Evolutionary conservation across 163 green algal genomes (phyloP).

Genomic region (Volvox carteri): DNA sequence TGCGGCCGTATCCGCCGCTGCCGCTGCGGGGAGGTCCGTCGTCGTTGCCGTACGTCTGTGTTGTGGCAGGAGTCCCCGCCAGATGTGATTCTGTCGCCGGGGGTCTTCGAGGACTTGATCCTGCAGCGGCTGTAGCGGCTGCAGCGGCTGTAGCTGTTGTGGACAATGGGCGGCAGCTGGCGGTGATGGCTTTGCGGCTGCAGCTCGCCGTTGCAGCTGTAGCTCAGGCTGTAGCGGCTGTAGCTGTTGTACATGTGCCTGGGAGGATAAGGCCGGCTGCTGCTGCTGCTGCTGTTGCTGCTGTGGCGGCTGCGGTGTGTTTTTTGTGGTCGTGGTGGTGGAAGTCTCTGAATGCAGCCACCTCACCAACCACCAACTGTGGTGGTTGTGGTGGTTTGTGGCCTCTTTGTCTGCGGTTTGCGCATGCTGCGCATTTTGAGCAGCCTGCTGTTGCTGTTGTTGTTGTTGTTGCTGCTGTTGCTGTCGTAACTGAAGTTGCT

Average conservation of each 20-base stretch:
- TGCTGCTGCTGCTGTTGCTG: background rate
- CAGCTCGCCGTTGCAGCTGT: background rate
- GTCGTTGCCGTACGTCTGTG: background rate
- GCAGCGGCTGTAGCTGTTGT: background rate
- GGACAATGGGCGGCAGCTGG: background rate
- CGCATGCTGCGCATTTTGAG: too few species aligned
- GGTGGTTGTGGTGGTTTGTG: background rate
- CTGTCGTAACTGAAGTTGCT: slow-evolving; percentile 1
- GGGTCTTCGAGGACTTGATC: background rate
- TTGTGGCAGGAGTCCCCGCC: too few species aligned
- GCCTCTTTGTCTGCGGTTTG: too few species aligned
- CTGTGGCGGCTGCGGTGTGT: background rate
- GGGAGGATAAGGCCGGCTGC: background rate
- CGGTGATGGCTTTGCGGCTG: background rate
- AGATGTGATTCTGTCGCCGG: too few species aligned
- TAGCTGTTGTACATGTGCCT: background rate
- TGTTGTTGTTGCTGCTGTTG: background rate
- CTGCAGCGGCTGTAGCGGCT: slow-evolving; percentile 9
- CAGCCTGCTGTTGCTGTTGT: background rate
- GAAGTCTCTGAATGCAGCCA: background rate
- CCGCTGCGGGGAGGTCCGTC: background rate
- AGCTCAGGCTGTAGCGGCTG: background rate
- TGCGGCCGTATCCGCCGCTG: background rate
- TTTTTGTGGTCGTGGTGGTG: background rate
- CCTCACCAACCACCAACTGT: background rate